A percentile compares a stretch with the other conserved stretches of the same genome.
Conservation (phyloP, 331 rosid genomes). For the Saraca asoca region DNA sequence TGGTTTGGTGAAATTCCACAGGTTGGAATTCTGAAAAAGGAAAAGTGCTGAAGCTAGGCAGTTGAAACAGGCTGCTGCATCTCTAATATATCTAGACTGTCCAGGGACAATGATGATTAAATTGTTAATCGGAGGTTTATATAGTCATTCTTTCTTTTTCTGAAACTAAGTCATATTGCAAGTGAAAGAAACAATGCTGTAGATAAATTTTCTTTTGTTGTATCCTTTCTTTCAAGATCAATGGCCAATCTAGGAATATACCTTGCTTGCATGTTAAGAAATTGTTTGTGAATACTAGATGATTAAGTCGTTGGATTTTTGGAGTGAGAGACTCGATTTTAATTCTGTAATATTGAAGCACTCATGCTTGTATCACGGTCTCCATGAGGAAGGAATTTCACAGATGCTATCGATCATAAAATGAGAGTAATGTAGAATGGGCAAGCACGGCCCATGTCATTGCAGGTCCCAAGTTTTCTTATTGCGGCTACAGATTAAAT, state of each 20-base stretch:
- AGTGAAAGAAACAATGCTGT: slow-evolving; percentile 34
- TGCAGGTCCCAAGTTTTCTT: too few relatives aligned
- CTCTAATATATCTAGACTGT: slow-evolving; percentile 18
- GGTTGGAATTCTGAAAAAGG: slow-evolving; percentile 28
- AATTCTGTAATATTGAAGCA: too few relatives aligned
- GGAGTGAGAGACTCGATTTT: too few relatives aligned
- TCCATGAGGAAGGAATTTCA: too few relatives aligned
- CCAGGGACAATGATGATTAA: slow-evolving; percentile 5
- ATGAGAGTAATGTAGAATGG: too few relatives aligned
- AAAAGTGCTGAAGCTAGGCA: slow-evolving; percentile 5
- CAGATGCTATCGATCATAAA: too few relatives aligned
- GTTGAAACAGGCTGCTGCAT: slow-evolving; percentile 33
- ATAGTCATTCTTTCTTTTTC: not conserved
- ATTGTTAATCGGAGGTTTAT: slow-evolving; percentile 30
- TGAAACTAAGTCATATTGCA: slow-evolving; percentile 23
- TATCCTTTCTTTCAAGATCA: not conserved
- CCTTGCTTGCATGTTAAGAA: slow-evolving; percentile 6
- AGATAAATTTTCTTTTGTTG: slow-evolving; percentile 37
- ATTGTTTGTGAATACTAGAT: slow-evolving; percentile 9
- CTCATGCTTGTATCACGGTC: too few relatives aligned
- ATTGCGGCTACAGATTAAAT: too few relatives aligned
- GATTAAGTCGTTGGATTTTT: too few relatives aligned
- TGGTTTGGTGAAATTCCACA: slow-evolving; percentile 29
- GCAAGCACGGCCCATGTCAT: too few relatives aligned
- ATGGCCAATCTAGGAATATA: slow-evolving; percentile 9